Evolutionary conservation across 306 rosid species (phyloP), one percentile per base, ranked within the genome.

Genomic region (Trifolium pratense): DNA sequence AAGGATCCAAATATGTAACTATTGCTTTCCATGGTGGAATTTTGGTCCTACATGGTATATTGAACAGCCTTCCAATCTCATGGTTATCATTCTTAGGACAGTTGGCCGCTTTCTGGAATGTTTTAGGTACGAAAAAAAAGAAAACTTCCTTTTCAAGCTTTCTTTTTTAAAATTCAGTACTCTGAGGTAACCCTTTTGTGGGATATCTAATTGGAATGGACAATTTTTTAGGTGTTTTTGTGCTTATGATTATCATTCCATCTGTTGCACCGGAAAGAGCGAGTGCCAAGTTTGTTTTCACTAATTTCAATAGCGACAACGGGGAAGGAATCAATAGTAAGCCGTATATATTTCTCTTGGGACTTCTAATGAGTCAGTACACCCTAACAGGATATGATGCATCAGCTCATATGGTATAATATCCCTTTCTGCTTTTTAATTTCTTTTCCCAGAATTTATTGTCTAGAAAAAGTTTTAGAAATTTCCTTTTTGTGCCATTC

Each of bases 371-470:
- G 97, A 89, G 97, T 82, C 97, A 94, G 73, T 94, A 88, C 79
- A 94, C 98, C 75, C 76, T 94, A 26, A 85, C 88, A 14, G 98
- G 98, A 12, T 94, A 81, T 75, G 98, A 94, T 84, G 96, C 98
- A 51, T 94, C 98, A 48, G 97, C 98, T 83, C 95, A 94, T 84
- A 91, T 94, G 98, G 98, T 86, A 78, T 74, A 86, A 78, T 71
- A 85, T 79, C 77, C 65, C 40, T 70, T 17, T 39, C 25, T 60
- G 23, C 45, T 18, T 13, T 48, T 57, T 68, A 63, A 10, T 42
- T 64, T 58, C 40, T n/a, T 76, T 63, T 64, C 40, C 70, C 21
- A 14, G 40, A 23, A 48, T 72, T 67, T 20, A 13, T 68, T 57
- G 46, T 72, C 51, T 71, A 65, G 55, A 66, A 69, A 63, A 52